Percentiles rank a stretch among this genome's conserved stretches.
Evolutionary conservation across 768 basidiomycete genomes (phyloP).

Genomic region (Tremella mesenterica): DNA sequence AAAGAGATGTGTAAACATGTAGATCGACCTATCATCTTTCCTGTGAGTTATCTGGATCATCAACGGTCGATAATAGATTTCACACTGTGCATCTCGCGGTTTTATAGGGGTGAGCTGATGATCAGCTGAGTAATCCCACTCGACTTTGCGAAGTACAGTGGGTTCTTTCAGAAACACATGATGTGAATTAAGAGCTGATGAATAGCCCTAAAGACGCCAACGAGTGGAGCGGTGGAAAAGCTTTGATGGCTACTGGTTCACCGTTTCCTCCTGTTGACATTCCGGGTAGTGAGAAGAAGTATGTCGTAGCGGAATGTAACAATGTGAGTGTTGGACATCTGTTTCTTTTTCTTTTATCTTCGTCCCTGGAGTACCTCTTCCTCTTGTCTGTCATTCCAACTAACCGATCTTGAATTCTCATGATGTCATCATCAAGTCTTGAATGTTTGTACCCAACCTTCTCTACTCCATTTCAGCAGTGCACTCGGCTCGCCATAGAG

Average conservation of each 20-base stretch:
- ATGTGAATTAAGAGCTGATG: not conserved
- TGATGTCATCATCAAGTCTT: not conserved
- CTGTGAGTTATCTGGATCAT: constrained; percentile 36
- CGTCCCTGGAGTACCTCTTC: constrained; percentile 49
- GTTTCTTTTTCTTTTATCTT: too few relatives aligned
- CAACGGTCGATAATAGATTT: too few relatives aligned
- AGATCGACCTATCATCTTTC: constrained; percentile 72
- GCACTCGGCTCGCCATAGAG: not conserved
- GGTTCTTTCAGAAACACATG: constrained; percentile 3
- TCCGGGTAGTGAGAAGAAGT: constrained; percentile 46
- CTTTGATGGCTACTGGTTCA: constrained; percentile 73
- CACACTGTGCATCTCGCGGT: not conserved
- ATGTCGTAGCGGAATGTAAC: constrained; percentile 45
- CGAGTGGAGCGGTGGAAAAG: constrained; percentile 67
- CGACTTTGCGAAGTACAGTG: constrained; percentile 54
- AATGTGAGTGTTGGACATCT: too few relatives aligned
- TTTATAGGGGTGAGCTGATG: constrained; percentile 1
- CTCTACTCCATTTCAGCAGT: constrained; percentile 56
- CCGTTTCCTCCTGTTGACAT: constrained; percentile 63
- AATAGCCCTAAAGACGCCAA: constrained; percentile 32
- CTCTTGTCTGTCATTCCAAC: too few relatives aligned
- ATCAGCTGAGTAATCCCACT: constrained; percentile 65
- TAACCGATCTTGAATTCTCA: not conserved
- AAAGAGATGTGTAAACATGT: constrained; percentile 56
- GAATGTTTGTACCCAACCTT: too few relatives aligned